Conservation (phyloP, 192 early-diverging fungal species). For the Coemansia sp. region DNA sequence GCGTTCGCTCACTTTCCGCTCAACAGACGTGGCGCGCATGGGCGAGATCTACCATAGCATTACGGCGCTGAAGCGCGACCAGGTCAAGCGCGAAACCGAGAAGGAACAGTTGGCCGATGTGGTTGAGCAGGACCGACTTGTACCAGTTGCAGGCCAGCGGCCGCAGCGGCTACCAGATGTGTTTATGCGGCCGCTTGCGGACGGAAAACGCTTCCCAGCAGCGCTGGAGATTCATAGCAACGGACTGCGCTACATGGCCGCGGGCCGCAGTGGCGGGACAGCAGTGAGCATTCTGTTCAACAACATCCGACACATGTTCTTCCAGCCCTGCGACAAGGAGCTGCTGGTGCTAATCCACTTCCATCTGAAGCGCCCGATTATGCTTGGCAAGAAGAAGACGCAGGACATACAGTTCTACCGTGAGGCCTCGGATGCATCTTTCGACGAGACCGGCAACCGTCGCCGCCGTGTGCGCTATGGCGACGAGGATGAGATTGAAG, state of each 20-base stretch:
- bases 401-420: slow-evolving; percentile 98
- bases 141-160: slow-evolving; percentile 71
- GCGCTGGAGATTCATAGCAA: slow-evolving; percentile 96
- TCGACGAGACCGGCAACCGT: slow-evolving; percentile 97
- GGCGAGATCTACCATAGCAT: slow-evolving; percentile 84
- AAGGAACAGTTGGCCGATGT: slow-evolving; percentile 94
- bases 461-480: slow-evolving; percentile 84
- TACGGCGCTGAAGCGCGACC: slow-evolving; percentile 87
- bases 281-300: slow-evolving; percentile 94
- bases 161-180: slow-evolving; percentile 84
- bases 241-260: slow-evolving; percentile 88
- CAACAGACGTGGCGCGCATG: slow-evolving; percentile 78
- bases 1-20: slow-evolving; percentile 87
- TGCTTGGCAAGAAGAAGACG: slow-evolving; percentile 98
- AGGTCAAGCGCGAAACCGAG: slow-evolving; percentile 90
- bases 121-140: slow-evolving; percentile 88
- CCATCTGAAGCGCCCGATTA: slow-evolving; percentile 94
- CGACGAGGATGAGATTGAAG: slow-evolving; percentile 97
- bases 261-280: slow-evolving; percentile 67
- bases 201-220: slow-evolving; percentile 89
- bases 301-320: slow-evolving; percentile 97
- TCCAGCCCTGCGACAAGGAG: slow-evolving; percentile 98
- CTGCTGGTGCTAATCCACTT: slow-evolving; percentile 92
- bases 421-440: slow-evolving; percentile 90
- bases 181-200: slow-evolving; percentile 86